Evolutionary conservation across 768 basidiomycete genomes (phyloP).

Genomic region (Chalciporus chontae): DNA sequence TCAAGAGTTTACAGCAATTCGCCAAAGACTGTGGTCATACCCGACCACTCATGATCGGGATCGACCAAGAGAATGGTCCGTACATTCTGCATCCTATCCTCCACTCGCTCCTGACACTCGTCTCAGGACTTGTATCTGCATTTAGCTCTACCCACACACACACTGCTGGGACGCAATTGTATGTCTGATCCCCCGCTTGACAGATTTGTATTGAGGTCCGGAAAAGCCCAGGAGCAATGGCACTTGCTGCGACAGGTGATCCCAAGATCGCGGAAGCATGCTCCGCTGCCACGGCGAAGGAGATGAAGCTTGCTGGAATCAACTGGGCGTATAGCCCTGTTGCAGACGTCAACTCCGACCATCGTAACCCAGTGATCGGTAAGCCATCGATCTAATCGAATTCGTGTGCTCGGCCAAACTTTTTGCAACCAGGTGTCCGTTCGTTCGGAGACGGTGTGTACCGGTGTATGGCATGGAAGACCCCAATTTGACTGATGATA

Average conservation of each 20-base stretch:
- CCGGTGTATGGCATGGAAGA: neutral
- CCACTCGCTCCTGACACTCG: neutral
- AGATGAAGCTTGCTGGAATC: slow-evolving; percentile 59
- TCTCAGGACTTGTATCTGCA: slow-evolving; percentile 62
- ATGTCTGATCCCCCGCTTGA: slow-evolving; percentile 22
- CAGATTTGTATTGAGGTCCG: neutral
- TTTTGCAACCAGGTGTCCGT: slow-evolving; percentile 47
- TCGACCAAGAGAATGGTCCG: slow-evolving; percentile 73
- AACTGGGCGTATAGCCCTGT: slow-evolving; percentile 74
- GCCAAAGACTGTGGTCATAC: slow-evolving; percentile 56
- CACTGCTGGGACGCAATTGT: slow-evolving; percentile 66
- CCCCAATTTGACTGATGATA: neutral
- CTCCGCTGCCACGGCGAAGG: slow-evolving; percentile 49
- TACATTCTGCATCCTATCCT: neutral
- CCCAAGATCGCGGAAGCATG: slow-evolving; percentile 42
- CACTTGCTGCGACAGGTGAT: slow-evolving; percentile 53
- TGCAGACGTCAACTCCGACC: slow-evolving; percentile 70
- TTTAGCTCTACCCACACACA: slow-evolving; percentile 44
- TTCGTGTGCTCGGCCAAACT: neutral
- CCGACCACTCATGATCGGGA: slow-evolving; percentile 60
- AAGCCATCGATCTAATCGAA: slow-evolving; percentile 10
- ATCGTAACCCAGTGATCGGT: slow-evolving; percentile 71
- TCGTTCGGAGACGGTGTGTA: slow-evolving; percentile 64
- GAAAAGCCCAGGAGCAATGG: slow-evolving; percentile 75
- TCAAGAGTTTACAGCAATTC: slow-evolving; percentile 48